Percentiles rank a stretch among this genome's conserved stretches.
These are phyloP conservation scores for Wickerhamomyces sp. DNA, from an alignment of 1,139 yeast genomes.

Conservation along the genomic window DNA sequence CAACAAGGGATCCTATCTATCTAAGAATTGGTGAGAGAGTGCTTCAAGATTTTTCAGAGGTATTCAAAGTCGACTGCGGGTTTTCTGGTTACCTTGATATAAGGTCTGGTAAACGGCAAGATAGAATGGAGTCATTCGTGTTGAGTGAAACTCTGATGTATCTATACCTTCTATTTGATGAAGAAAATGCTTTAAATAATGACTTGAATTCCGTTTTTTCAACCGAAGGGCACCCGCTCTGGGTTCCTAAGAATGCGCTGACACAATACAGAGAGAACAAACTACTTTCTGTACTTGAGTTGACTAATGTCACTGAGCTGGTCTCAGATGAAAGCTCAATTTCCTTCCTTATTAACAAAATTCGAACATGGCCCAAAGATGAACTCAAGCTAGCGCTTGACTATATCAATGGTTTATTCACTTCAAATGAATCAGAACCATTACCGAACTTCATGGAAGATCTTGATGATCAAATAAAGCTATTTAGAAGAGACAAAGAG, in stretches of 20 bases:
- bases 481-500: not conserved
- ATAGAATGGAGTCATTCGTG: constrained; percentile 90
- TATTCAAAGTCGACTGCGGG: constrained; percentile 66
- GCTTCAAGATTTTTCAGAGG: constrained; percentile 47
- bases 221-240: constrained; percentile 91
- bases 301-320: not conserved
- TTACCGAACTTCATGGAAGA: not conserved
- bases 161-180: constrained; percentile 75
- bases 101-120: constrained; percentile 56
- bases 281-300: not conserved
- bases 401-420: constrained; percentile 9
- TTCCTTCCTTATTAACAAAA: not conserved
- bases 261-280: constrained; percentile 17
- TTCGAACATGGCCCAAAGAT: not conserved
- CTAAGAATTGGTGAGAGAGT: constrained; percentile 68
- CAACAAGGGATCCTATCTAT: constrained; percentile 84
- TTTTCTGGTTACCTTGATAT: constrained; percentile 76
- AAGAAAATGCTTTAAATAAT: constrained; percentile 50
- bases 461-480: constrained; percentile 2
- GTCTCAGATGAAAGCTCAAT: not conserved
- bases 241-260: constrained; percentile 41
- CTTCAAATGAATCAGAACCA: constrained; percentile 1
- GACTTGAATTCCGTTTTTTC: constrained; percentile 60
- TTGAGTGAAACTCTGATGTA: constrained; percentile 84
- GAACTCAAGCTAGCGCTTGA: constrained; percentile 2